Evolutionary conservation across 306 rosid genomes (phyloP), one percentile per base, ranked within the genome.

Genomic region (Mimosa bimucronata): DNA sequence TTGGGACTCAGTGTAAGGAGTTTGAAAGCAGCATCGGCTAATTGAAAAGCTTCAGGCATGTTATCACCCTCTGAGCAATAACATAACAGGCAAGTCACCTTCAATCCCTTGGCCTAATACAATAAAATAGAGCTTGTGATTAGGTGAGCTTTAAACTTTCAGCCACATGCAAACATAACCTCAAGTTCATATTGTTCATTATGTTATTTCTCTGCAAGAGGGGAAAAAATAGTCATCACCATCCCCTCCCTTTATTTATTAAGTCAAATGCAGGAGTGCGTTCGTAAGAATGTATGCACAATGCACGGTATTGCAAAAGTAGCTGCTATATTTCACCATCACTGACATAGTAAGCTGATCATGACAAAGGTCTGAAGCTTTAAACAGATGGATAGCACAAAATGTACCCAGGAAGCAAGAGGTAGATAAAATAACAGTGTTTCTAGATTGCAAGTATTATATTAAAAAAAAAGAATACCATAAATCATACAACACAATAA

Each of bases 51-150:
- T 83, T 94, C 97, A 25, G 87, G 76, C 73, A 84, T 90, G 89
- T 94, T 94, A 86, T 94, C 98, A 67, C 98, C 98, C 85, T 94
- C 98, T 9, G 97, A 92, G 83, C 97, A 94, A 83, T 94, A 92
- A 87, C 95, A 88, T 67, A 94, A 82, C 82, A 94, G 74, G 95
- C 97, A 94, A 44, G 97, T 92, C 65, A 92, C 97, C 90, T 91
- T 91, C 88, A 94, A 79, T 69, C 95, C 97, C 88, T 88, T 94
- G 74, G 97, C 97, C 98, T 92, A 88, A 81, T 71, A 84, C 41
- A 78, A 84, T 5, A 41, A 41, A 40, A 23, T 23, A 69, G 23
- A 69, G 74, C n/a, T 41, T 12, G 21, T 11, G 18, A 40, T 69
- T 52, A 41, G 34, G n/a, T n/a, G 30, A 23, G 52, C 74, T n/a